These are phyloP conservation scores for Colletotrichum caudatum DNA, from an alignment of 2,329 filamentous ascomycete species.

Conservation along the genomic window DNA sequence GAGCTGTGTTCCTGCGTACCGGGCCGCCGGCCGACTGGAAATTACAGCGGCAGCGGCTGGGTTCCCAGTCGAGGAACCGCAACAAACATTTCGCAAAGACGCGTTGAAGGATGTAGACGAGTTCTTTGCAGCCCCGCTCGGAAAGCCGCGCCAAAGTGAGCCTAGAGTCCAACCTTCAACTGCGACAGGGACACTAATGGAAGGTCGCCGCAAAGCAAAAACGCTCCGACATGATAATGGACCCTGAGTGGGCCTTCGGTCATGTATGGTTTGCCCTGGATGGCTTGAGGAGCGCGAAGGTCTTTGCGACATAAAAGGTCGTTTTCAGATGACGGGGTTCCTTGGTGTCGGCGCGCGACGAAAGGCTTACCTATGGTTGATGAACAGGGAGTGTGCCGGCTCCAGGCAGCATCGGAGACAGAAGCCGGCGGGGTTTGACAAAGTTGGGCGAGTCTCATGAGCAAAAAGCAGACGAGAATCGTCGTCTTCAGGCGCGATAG, in stretches of 20 bases:
- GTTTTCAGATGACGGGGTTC: conserved; percentile 16
- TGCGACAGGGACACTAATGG: conserved; percentile 1
- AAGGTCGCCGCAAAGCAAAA: conserved; percentile 16
- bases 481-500: background rate
- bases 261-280: conserved; percentile 11
- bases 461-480: background rate
- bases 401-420: conserved; percentile 25
- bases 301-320: conserved; percentile 19
- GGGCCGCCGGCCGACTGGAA: conserved; percentile 12
- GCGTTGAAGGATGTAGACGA: conserved; percentile 36
- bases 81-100: conserved; percentile 31
- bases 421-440: conserved; percentile 27
- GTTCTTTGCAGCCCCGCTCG: conserved; percentile 24
- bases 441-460: conserved; percentile 25
- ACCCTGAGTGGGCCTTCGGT: conserved; percentile 31
- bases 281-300: background rate
- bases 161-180: conserved; percentile 11
- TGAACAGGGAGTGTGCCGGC: conserved; percentile 34
- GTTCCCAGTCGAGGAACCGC: conserved; percentile 11
- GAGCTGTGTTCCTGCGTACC: conserved; percentile 37
- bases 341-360: conserved; percentile 24
- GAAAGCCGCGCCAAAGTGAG: conserved; percentile 1
- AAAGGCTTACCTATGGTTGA: conserved; percentile 13
- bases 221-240: conserved; percentile 19
- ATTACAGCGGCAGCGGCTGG: conserved; percentile 15